Evolutionary conservation across 2,329 filamentous ascomycete genomes (phyloP), one percentile per base, ranked within the genome.

Genomic region (Beauveria brongniartii): DNA sequence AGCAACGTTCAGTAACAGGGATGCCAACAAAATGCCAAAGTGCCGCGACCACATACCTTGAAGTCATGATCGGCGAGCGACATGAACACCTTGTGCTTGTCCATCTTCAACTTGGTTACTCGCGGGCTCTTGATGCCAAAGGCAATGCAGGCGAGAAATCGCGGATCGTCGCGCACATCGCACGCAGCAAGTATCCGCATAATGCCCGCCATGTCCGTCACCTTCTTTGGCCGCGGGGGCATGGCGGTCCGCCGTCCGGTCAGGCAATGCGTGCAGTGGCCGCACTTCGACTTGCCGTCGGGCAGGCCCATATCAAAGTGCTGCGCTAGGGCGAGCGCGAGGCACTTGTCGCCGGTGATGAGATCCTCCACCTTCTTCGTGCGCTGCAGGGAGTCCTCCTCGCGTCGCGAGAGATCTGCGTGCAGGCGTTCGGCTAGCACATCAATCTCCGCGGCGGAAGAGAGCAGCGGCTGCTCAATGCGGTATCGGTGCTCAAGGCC

Each of bases 71-170:
- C 76, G 28, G 75, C 78, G 73, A 86, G 75, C 4, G 78, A 82
- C 51, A 77, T 78, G 66, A 84, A 86, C 0, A 80, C 74, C 0
- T 63, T 40, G 8, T 68, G 68, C 55, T 72, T 79, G 14, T 76
- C 72, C 37, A 86, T 64, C 66, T 78, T 82, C 57, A 83, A 67
- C 43, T 73, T 69, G 5, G 71, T 75, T 0, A 84, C 75, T 1
- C 83, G 71, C 0, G 84, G 85, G 64, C 82, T 87, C 50, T 74
- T 75, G 67, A 87, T 86, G 0, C 85, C 85, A 67, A 86, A 87
- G 0, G 83, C 84, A 4, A 87, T 71, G 22, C 81, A 76, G 0
- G 85, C 82, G 30, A 87, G 71, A 64, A 85, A 81, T 14, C 84
- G 71, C 2, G 84, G 75, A 67, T 88, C 84, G 52, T 87, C 81